Evolutionary conservation across 768 basidiomycete genomes (phyloP), one percentile per base, ranked within the genome.

Genomic region (Leccinum incarnatum): DNA sequence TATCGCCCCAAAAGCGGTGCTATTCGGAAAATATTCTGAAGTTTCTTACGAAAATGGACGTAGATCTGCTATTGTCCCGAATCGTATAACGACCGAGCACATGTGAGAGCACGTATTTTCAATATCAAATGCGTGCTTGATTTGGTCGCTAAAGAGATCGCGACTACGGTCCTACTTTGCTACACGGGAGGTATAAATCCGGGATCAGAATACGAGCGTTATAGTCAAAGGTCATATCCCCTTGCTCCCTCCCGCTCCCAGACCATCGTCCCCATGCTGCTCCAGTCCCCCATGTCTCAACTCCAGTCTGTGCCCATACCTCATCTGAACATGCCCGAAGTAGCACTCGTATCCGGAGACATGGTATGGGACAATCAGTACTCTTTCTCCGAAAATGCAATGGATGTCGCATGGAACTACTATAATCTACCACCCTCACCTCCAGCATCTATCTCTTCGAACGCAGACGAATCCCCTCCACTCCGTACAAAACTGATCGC

Each of bases 321-420:
- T 64, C 79, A 83, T 62, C 77, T 87, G 67, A 82, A 84, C 68
- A 75, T 82, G 53, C 67, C 70, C 63, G 86, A 89, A 75, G 79
- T 81, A 40, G 78, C 81, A 59, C 78, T 88, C 48, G 78, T 83
- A 65, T 83, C 76, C 1, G 54, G 56, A 25, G 82, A 83, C 62
- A 57, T 78, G 56, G 59, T 77, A 59, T 86, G 83, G 82, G 81
- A 85, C 67, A 69, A 70, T 50, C 75, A 72, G 17, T 74, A 59
- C 17, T 42, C 77, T 54, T 79, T 75, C 65, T 75, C 80, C 46
- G 53, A 56, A 14, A 67, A 62, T 40, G 14, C 68, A 42, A 64
- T 77, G 57, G 75, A 81, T 62, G 77, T 81, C 70, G 64, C 77
- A 63, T 78, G 78, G 76, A 66, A 76, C 65, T 81, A 81, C 73